These are phyloP conservation scores for Hymenotorrendiella dingleyae DNA, from an alignment of 2,329 filamentous ascomycete genomes.

Conservation along the genomic window DNA sequence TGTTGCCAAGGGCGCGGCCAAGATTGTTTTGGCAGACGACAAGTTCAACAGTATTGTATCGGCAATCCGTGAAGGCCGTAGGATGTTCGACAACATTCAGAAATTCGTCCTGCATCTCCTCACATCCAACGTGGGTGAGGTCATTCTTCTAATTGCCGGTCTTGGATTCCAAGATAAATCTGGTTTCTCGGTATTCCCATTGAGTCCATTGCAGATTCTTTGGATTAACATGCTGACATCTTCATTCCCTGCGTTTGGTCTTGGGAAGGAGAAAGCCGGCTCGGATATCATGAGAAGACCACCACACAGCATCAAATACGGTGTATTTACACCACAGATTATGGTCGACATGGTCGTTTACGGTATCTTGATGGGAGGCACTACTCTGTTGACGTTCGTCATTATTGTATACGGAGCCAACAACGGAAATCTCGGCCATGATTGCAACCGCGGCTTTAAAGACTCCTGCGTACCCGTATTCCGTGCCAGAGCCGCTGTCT, in stretches of 20 bases:
- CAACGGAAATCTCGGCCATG: slow-evolving; percentile 43
- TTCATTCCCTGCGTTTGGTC: slow-evolving; percentile 53
- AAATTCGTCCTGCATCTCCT: slow-evolving; percentile 53
- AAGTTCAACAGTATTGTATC: slow-evolving; percentile 49
- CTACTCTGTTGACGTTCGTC: slow-evolving; percentile 43
- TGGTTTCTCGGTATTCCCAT: slow-evolving; percentile 49
- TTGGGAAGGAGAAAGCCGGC: slow-evolving; percentile 50
- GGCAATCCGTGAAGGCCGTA: slow-evolving; percentile 46
- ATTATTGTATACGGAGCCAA: slow-evolving; percentile 46
- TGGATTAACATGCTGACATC: slow-evolving; percentile 61
- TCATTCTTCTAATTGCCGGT: slow-evolving; percentile 50
- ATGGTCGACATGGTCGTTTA: slow-evolving; percentile 49
- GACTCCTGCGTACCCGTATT: slow-evolving; percentile 47
- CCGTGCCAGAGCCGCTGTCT: slow-evolving; percentile 48
- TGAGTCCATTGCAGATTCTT: slow-evolving; percentile 53
- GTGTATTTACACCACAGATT: slow-evolving; percentile 47
- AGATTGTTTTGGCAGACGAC: slow-evolving; percentile 48
- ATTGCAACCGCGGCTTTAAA: slow-evolving; percentile 47
- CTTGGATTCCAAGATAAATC: slow-evolving; percentile 50
- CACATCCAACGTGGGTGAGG: slow-evolving; percentile 51
- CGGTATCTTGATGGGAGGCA: slow-evolving; percentile 44
- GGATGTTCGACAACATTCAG: slow-evolving; percentile 50
- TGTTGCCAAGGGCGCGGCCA: slow-evolving; percentile 55
- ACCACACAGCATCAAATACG: slow-evolving; percentile 43
- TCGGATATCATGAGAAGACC: slow-evolving; percentile 49